A percentile compares a stretch with the other conserved stretches of the same genome.
These are phyloP conservation scores for Austroboletus rostrupii DNA, from an alignment of 1,284 basidiomycete species.

Conservation along the genomic window DNA sequence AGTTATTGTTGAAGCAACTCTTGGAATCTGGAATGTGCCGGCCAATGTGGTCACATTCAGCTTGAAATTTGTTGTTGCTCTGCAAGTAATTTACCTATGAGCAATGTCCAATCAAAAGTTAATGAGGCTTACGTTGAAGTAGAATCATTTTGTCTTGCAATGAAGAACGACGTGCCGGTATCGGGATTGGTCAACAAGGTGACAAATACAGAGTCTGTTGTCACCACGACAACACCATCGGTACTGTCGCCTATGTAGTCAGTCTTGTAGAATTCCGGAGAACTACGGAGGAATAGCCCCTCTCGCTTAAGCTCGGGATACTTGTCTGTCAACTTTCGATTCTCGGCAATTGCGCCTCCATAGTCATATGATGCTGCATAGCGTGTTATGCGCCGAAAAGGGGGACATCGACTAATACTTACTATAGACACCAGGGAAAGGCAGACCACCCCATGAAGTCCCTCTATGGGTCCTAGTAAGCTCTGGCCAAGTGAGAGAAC, in stretches of 20 bases:
- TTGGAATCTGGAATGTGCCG: conserved; percentile 53
- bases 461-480: conserved; percentile 42
- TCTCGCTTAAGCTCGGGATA: conserved; percentile 73
- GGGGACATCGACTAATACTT: conserved; percentile 3
- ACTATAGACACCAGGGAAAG: conserved; percentile 65
- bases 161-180: conserved; percentile 60
- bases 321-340: conserved; percentile 64
- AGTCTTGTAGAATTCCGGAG: conserved; percentile 73
- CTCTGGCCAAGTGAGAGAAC: background rate
- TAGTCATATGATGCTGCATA: conserved; percentile 60
- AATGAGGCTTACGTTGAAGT: conserved; percentile 55
- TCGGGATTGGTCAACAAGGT: conserved; percentile 69
- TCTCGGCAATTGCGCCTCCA: conserved; percentile 63
- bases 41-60: conserved; percentile 51
- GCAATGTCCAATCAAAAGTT: background rate
- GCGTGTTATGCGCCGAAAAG: conserved; percentile 7
- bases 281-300: conserved; percentile 69
- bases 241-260: conserved; percentile 64
- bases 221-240: conserved; percentile 45
- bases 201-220: conserved; percentile 51
- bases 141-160: conserved; percentile 64
- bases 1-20: conserved; percentile 47
- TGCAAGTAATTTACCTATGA: conserved; percentile 24
- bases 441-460: conserved; percentile 74
- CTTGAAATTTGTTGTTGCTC: conserved; percentile 49